Conservation (phyloP, 139 green algal species). For the Auxenochlorella pyrenoidosa region DNA sequence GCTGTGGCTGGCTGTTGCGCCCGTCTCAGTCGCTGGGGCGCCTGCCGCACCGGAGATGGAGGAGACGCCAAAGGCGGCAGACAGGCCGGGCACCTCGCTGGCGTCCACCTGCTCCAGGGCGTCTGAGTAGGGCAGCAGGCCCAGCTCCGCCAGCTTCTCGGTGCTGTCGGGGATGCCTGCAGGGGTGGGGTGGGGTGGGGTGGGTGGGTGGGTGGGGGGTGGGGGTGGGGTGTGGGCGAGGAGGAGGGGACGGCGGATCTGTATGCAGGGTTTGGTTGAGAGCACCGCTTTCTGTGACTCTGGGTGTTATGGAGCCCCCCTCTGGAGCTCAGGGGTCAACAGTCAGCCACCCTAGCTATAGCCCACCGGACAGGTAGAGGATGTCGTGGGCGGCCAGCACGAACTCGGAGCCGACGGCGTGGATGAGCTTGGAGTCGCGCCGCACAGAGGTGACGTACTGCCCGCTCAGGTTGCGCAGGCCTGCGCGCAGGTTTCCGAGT, state of each 20-base stretch:
- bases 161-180: slow-evolving; percentile 50
- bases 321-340: too few relatives aligned
- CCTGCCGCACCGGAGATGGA: neutral
- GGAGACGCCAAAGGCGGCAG: slow-evolving; percentile 25
- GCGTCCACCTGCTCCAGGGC: slow-evolving; percentile 38
- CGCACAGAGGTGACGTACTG: slow-evolving; percentile 43
- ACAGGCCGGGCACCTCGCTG: slow-evolving; percentile 30
- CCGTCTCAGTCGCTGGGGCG: too few relatives aligned
- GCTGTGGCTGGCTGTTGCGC: too few relatives aligned
- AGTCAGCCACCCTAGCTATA: too few relatives aligned
- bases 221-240: too few relatives aligned
- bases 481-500: neutral
- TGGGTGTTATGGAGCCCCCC: too few relatives aligned
- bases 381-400: slow-evolving; percentile 45
- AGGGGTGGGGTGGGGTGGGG: neutral
- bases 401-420: slow-evolving; percentile 54
- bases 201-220: too few relatives aligned
- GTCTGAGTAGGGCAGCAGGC: slow-evolving; percentile 44
- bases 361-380: slow-evolving; percentile 44
- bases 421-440: slow-evolving; percentile 38
- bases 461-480: slow-evolving; percentile 48
- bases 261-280: too few relatives aligned
- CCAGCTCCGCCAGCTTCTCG: slow-evolving; percentile 32
- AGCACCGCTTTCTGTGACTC: too few relatives aligned
- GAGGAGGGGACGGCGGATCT: too few relatives aligned